These are phyloP conservation scores for Petunia axillaris DNA, from an alignment of 257 asterid genomes.

Conservation along the genomic window DNA sequence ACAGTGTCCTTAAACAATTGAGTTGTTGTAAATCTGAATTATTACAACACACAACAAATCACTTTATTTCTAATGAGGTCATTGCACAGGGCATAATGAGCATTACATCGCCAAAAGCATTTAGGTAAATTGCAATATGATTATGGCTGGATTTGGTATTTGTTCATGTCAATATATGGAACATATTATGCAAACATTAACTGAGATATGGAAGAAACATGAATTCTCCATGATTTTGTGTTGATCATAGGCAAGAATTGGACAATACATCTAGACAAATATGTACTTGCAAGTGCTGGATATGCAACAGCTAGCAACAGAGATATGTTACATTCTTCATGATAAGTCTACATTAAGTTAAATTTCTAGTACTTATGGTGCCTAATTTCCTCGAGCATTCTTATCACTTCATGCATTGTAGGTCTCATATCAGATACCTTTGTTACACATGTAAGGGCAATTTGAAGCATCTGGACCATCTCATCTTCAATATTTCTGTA, in stretches of 20 bases:
- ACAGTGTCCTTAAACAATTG: background rate
- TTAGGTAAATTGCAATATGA: background rate
- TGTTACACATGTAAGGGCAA: conserved; percentile 33
- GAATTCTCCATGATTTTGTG: background rate
- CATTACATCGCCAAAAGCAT: background rate
- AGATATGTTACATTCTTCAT: background rate
- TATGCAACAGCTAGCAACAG: no score
- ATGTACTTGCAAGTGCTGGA: background rate
- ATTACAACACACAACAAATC: background rate
- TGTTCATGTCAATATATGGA: background rate
- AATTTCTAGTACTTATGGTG: background rate
- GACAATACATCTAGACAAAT: background rate
- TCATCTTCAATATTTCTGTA: conserved; percentile 24
- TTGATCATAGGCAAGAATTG: background rate
- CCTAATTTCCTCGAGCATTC: conserved; percentile 27
- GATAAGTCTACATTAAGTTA: background rate
- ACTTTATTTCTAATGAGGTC: background rate
- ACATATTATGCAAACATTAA: background rate
- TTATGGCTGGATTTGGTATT: background rate
- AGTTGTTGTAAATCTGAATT: background rate
- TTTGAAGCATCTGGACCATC: conserved; percentile 35
- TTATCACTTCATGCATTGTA: conserved; percentile 30
- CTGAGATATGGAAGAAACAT: background rate
- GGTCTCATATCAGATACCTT: conserved; percentile 35
- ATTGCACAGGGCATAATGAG: background rate